These are phyloP conservation scores for Cryptosporidium andersoni DNA, from an alignment of 169 alveolate species.

Conservation along the genomic window DNA sequence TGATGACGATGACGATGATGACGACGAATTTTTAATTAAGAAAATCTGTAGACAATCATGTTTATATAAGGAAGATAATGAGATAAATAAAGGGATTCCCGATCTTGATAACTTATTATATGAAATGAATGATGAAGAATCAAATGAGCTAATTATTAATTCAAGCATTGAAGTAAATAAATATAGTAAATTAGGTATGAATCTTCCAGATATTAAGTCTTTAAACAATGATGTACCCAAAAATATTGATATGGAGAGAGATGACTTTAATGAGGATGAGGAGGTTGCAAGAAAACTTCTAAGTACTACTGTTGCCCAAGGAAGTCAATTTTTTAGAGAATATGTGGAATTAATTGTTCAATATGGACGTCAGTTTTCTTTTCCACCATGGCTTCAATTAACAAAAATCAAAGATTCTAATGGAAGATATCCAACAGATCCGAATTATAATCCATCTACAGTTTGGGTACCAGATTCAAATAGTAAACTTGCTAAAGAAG, in stretches of 20 bases:
- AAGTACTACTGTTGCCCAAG: conserved; percentile 70
- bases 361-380: conserved; percentile 35
- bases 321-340: conserved; percentile 52
- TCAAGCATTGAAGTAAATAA: background rate
- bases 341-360: conserved; percentile 52
- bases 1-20: conserved; percentile 52
- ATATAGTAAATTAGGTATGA: background rate
- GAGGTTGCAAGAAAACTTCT: conserved; percentile 63
- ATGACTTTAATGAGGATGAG: conserved; percentile 59
- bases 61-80: background rate
- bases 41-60: conserved; percentile 10
- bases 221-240: background rate
- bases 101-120: conserved; percentile 1
- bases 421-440: conserved; percentile 86
- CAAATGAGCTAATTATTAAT: background rate
- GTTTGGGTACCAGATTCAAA: conserved; percentile 90
- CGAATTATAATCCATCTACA: conserved; percentile 91
- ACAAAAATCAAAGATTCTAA: conserved; percentile 85
- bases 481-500: conserved; percentile 84
- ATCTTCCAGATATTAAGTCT: background rate
- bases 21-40: conserved; percentile 3
- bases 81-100: background rate
- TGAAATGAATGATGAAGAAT: conserved; percentile 24
- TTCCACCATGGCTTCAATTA: conserved; percentile 79
- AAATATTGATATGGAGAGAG: conserved; percentile 1